phyloP scores from a whole-genome alignment of 805 yeast genomes.

The Ogataea methylovora region DNA sequence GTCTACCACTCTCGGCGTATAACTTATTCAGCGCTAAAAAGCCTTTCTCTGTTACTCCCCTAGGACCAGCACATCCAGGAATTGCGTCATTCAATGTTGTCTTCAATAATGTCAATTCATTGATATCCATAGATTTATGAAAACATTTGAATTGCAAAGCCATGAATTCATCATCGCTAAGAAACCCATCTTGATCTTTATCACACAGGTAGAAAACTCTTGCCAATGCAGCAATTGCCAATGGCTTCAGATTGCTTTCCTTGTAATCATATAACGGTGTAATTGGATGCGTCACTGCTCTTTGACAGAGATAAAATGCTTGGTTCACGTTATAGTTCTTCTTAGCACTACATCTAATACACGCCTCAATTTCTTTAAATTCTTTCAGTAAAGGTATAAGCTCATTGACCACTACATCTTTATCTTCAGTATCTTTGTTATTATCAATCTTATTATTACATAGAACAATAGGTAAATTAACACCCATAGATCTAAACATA shows the following conservation, averaged over 20 bases:
- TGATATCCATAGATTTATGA: slow-evolving; percentile 38
- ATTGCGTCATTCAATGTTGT: slow-evolving; percentile 20
- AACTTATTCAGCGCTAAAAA: slow-evolving; percentile 71
- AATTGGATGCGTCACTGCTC: slow-evolving; percentile 89
- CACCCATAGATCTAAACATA: slow-evolving; percentile 84
- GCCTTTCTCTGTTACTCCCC: slow-evolving; percentile 67
- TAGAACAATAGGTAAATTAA: slow-evolving; percentile 85
- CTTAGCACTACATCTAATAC: slow-evolving; percentile 83
- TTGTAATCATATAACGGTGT: slow-evolving; percentile 93
- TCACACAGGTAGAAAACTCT: slow-evolving; percentile 83
- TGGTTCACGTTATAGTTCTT: slow-evolving; percentile 81
- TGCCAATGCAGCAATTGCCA: slow-evolving; percentile 66
- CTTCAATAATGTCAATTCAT: slow-evolving; percentile 40
- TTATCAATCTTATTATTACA: slow-evolving; percentile 58
- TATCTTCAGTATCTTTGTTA: slow-evolving; percentile 31
- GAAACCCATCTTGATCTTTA: slow-evolving; percentile 80
- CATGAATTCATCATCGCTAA: slow-evolving; percentile 65
- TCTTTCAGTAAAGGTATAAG: slow-evolving; percentile 81
- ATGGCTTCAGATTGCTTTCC: slow-evolving; percentile 72
- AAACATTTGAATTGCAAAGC: slow-evolving; percentile 72
- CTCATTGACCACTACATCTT: slow-evolving; percentile 58
- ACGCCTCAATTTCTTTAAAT: slow-evolving; percentile 90
- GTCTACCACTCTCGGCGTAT: slow-evolving; percentile 87
- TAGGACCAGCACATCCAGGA: slow-evolving; percentile 23
- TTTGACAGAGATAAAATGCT: slow-evolving; percentile 85